Conservation (phyloP, 208 protist genomes). For the Trypanosoma grayi region DNA sequence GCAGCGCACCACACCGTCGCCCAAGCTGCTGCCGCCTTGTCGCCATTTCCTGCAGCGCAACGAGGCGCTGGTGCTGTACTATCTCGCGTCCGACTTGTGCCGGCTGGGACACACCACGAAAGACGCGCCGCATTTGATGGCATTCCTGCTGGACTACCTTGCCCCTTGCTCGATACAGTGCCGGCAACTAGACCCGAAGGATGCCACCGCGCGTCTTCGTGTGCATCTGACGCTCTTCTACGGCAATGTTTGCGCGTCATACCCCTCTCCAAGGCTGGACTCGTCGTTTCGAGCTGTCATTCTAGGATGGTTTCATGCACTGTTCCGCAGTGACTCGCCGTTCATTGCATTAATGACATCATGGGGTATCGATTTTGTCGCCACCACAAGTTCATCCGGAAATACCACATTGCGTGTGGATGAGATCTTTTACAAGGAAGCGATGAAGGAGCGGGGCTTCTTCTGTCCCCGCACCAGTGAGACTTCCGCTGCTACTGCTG, state of each 20-base stretch:
- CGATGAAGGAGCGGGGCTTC: not conserved
- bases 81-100: slow-evolving; percentile 21
- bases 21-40: slow-evolving; percentile 10
- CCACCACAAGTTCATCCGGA: not conserved
- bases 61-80: slow-evolving; percentile 10
- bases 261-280: not conserved
- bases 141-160: slow-evolving; percentile 24
- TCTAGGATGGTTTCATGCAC: slow-evolving; percentile 18
- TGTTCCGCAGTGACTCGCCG: slow-evolving; percentile 15
- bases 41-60: slow-evolving; percentile 11
- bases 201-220: not conserved
- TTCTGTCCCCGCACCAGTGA: slow-evolving; percentile 9
- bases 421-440: slow-evolving; percentile 14
- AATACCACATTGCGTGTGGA: not conserved
- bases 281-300: slow-evolving; percentile 8
- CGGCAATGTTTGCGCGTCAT: slow-evolving; percentile 19
- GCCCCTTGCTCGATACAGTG: slow-evolving; percentile 5
- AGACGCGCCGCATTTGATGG: slow-evolving; percentile 20
- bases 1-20: not conserved
- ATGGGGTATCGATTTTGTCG: slow-evolving; percentile 23
- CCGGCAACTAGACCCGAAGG: not conserved
- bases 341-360: slow-evolving; percentile 18
- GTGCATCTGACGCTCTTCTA: slow-evolving; percentile 18
- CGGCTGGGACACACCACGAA: slow-evolving; percentile 30
- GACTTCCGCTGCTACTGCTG: not conserved